Conservation (phyloP, 495 filamentous ascomycete species). For the Neurospora intermedia region DNA sequence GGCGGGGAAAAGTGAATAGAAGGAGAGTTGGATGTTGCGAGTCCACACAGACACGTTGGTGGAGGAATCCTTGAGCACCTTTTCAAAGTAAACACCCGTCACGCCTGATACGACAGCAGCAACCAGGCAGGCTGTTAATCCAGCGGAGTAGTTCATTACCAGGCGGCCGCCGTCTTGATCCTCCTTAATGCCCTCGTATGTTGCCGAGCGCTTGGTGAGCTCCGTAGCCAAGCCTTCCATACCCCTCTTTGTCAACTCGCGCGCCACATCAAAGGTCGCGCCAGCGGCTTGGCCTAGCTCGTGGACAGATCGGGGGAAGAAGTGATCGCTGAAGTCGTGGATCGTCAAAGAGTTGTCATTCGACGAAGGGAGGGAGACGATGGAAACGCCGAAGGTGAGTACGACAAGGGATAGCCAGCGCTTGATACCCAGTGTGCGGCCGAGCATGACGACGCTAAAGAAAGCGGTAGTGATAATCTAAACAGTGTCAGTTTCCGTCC, state of each 20-base stretch:
- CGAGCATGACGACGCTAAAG: constrained; percentile 72
- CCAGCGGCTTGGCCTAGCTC: constrained; percentile 42
- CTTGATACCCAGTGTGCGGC: constrained; percentile 52
- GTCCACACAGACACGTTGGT: constrained; percentile 71
- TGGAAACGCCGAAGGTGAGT: constrained; percentile 73
- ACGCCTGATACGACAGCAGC: constrained; percentile 71
- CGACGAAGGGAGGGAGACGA: constrained; percentile 68
- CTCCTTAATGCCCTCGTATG: constrained; percentile 85
- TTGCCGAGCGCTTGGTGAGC: constrained; percentile 71
- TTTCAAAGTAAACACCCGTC: constrained; percentile 89
- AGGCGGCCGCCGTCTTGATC: constrained; percentile 53
- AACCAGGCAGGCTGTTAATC: constrained; percentile 64
- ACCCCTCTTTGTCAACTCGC: constrained; percentile 38
- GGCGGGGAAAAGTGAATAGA: constrained; percentile 83
- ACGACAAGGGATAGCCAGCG: constrained; percentile 75
- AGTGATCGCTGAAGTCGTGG: constrained; percentile 47
- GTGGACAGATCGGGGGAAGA: constrained; percentile 64
- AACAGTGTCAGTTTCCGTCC: neutral
- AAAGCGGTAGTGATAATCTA: constrained; percentile 76
- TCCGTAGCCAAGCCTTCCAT: constrained; percentile 33
- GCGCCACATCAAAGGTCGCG: constrained; percentile 33
- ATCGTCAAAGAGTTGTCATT: constrained; percentile 36
- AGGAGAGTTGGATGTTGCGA: constrained; percentile 83
- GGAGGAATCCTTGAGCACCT: constrained; percentile 75
- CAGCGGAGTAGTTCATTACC: constrained; percentile 62